These are phyloP conservation scores for Leccinum fibrillosum DNA, from an alignment of 768 basidiomycete genomes.

Conservation along the genomic window DNA sequence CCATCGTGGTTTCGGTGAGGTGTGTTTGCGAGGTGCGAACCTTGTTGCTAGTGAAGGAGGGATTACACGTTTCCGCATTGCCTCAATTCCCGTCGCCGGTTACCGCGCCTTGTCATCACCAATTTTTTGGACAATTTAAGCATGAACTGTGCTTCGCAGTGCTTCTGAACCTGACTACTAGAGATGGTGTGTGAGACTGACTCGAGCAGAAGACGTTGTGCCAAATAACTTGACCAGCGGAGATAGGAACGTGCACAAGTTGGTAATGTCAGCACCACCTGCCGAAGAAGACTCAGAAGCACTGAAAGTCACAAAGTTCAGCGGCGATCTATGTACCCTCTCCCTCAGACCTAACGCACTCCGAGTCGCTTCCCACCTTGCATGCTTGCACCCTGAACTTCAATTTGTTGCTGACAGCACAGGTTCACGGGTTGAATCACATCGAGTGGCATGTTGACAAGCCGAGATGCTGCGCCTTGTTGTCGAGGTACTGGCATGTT, in stretches of 20 bases:
- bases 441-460: not conserved
- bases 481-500: not conserved
- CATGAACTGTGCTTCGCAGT: slow-evolving; percentile 10
- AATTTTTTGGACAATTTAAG: slow-evolving; percentile 9
- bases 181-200: not conserved
- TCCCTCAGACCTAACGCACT: not conserved
- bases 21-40: slow-evolving; percentile 20
- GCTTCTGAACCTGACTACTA: slow-evolving; percentile 17
- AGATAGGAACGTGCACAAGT: not conserved
- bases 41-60: slow-evolving; percentile 6
- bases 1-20: slow-evolving; percentile 37
- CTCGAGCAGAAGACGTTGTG: not conserved
- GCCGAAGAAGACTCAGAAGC: not conserved
- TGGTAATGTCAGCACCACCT: slow-evolving; percentile 3
- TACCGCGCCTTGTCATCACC: slow-evolving; percentile 26
- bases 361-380: not conserved
- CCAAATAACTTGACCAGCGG: not conserved
- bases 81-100: slow-evolving; percentile 31
- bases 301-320: not conserved
- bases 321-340: slow-evolving; percentile 19
- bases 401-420: not conserved
- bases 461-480: not conserved
- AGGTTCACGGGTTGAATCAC: not conserved
- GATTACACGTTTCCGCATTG: slow-evolving; percentile 28
- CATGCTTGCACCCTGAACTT: slow-evolving; percentile 9